phyloP scores from a whole-genome alignment of 108 stramenopile species.

The Nitzschia inconspicua region DNA sequence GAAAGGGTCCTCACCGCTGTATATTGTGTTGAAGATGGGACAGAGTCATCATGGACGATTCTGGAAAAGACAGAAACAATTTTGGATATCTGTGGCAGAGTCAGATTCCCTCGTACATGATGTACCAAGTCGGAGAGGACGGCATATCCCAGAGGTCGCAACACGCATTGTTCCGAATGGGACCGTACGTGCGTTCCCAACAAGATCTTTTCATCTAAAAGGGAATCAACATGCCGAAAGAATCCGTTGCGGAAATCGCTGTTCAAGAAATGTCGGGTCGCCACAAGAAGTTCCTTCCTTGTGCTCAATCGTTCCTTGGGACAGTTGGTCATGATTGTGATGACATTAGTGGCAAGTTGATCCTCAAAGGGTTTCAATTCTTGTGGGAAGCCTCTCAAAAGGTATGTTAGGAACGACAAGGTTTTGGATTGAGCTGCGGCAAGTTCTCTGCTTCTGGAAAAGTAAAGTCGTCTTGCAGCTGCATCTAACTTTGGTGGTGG shows the following conservation, averaged over 20 bases:
- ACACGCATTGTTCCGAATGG: constrained; percentile 46
- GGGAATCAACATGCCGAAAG: constrained; percentile 77
- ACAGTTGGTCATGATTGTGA: constrained; percentile 78
- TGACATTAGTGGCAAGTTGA: constrained; percentile 65
- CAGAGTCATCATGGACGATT: constrained; percentile 78
- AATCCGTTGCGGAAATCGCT: constrained; percentile 91
- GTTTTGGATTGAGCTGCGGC: constrained; percentile 88
- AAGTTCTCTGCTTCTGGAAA: constrained; percentile 55
- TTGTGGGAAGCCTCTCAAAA: constrained; percentile 70
- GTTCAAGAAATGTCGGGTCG: constrained; percentile 89
- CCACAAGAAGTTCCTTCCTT: constrained; percentile 85
- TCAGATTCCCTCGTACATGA: constrained; percentile 70
- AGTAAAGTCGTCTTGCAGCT: constrained; percentile 43
- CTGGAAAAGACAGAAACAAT: constrained; percentile 86
- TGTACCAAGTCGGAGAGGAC: constrained; percentile 90
- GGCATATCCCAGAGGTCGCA: constrained; percentile 88
- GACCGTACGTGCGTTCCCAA: constrained; percentile 35
- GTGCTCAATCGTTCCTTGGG: constrained; percentile 76
- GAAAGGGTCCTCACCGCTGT: constrained; percentile 84
- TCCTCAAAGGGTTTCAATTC: constrained; percentile 85
- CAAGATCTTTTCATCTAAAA: constrained; percentile 87
- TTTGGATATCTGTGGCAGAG: constrained; percentile 76
- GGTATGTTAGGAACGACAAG: constrained; percentile 87
- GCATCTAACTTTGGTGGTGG: constrained; percentile 5
- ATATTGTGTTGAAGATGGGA: constrained; percentile 85